Percentiles rank a stretch among this genome's conserved stretches.
These are phyloP conservation scores for Tetrahymena thermophila DNA, from an alignment of 73 alveolate species.

Conservation along the genomic window DNA sequence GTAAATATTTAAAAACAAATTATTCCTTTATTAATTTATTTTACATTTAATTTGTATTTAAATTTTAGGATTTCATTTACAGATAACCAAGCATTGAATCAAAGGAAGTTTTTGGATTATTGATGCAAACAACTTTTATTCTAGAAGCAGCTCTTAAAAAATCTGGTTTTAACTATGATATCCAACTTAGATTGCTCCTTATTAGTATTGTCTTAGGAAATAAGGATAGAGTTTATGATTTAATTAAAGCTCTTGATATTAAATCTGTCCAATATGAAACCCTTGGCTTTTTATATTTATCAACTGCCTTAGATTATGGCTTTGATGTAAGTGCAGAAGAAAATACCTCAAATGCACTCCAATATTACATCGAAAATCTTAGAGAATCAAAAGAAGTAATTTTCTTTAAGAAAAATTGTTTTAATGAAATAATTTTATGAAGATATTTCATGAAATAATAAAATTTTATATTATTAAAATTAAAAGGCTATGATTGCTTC, in stretches of 20 bases:
- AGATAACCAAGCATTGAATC: neutral
- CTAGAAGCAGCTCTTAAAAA: neutral
- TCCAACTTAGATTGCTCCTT: neutral
- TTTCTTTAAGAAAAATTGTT: too few relatives aligned
- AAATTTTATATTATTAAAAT: neutral
- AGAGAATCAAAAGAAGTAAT: neutral
- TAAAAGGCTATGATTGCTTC: neutral
- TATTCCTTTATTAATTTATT: neutral
- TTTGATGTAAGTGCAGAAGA: neutral
- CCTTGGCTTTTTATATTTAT: neutral
- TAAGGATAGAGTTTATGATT: neutral
- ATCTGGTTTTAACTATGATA: neutral
- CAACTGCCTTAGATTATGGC: neutral
- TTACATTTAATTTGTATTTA: neutral
- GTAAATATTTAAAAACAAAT: neutral
- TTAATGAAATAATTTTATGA: too few relatives aligned
- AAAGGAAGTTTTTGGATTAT: neutral
- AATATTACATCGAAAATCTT: neutral
- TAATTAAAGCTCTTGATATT: neutral
- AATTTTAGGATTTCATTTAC: neutral
- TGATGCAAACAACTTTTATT: neutral
- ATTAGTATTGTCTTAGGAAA: neutral
- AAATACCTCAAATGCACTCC: neutral
- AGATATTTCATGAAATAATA: too few relatives aligned
- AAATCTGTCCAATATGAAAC: neutral